Evolutionary conservation across 2,329 filamentous ascomycete genomes (phyloP).

Genomic region (Pestalotiopsis sp.): DNA sequence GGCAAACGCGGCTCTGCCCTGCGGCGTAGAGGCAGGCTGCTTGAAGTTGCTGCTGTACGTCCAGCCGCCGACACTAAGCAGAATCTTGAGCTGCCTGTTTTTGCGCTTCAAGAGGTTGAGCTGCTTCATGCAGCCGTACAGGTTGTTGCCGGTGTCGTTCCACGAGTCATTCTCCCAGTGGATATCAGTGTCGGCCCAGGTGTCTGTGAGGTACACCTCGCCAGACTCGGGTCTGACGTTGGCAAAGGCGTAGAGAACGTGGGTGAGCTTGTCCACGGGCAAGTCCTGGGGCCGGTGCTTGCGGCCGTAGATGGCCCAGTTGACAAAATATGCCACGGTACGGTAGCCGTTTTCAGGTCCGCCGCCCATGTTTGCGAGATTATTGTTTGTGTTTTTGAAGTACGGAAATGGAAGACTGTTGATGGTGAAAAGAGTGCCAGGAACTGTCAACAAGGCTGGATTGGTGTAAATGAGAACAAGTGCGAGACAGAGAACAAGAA

Average conservation of each 20-base stretch:
- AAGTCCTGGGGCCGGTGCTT: constrained; percentile 86
- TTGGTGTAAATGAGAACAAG: constrained; percentile 5
- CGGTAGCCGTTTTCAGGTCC: constrained; percentile 56
- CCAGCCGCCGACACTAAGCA: constrained; percentile 91
- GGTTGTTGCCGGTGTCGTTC: constrained; percentile 75
- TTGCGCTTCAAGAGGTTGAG: constrained; percentile 80
- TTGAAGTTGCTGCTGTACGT: constrained; percentile 86
- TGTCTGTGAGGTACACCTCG: constrained; percentile 73
- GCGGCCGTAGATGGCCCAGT: constrained; percentile 86
- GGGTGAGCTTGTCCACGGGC: constrained; percentile 79
- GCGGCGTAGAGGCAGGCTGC: constrained; percentile 69
- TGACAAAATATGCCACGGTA: constrained; percentile 74
- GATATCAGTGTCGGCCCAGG: constrained; percentile 73
- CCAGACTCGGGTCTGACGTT: constrained; percentile 80
- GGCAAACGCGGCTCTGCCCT: constrained; percentile 74
- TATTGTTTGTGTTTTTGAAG: neutral
- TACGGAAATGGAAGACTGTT: neutral
- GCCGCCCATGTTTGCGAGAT: constrained; percentile 41
- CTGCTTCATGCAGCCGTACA: constrained; percentile 90
- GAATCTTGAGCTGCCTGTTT: constrained; percentile 81
- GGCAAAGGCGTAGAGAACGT: constrained; percentile 89
- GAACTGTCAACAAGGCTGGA: constrained; percentile 5
- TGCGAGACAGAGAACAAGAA: constrained; percentile 5
- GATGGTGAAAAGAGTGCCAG: neutral
- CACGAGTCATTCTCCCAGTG: constrained; percentile 69